Percentiles rank a stretch among this genome's conserved stretches.
phyloP scores from a whole-genome alignment of 2,329 filamentous ascomycete genomes.

The Cladorrhinum sp. region DNA sequence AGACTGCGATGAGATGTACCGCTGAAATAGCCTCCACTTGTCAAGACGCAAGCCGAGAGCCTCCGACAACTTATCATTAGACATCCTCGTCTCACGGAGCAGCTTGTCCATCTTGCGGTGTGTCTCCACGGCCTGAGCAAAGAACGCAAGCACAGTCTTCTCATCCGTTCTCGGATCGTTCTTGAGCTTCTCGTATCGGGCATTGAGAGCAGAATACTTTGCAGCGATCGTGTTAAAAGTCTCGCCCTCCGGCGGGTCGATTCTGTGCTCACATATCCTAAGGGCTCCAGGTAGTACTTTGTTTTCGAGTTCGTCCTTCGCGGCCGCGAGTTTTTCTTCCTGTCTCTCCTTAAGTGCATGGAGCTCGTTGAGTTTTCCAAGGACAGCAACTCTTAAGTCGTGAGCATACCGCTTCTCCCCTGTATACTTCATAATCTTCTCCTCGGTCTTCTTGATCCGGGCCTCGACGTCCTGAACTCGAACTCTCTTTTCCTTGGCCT shows the following conservation, averaged over 20 bases:
- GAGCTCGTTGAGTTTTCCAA: slow-evolving; percentile 8
- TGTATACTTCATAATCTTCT: slow-evolving; percentile 41
- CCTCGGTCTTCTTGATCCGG: slow-evolving; percentile 53
- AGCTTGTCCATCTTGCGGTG: slow-evolving; percentile 43
- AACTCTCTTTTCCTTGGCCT: slow-evolving; percentile 33
- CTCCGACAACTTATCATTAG: slow-evolving; percentile 46
- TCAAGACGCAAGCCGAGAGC: slow-evolving; percentile 67
- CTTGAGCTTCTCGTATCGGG: slow-evolving; percentile 58
- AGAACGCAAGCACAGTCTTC: slow-evolving; percentile 58
- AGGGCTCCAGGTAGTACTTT: background rate
- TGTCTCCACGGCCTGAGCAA: slow-evolving; percentile 37
- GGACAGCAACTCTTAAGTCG: slow-evolving; percentile 39
- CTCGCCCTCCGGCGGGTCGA: slow-evolving; percentile 62
- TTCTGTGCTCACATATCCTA: slow-evolving; percentile 51
- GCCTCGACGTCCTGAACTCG: slow-evolving; percentile 40
- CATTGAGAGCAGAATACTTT: slow-evolving; percentile 53
- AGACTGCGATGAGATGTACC: slow-evolving; percentile 80
- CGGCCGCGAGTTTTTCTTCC: slow-evolving; percentile 41
- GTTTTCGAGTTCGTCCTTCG: slow-evolving; percentile 34
- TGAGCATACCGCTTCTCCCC: slow-evolving; percentile 41
- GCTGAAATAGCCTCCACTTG: slow-evolving; percentile 79
- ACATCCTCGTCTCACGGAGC: slow-evolving; percentile 43
- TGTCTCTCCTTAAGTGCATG: slow-evolving; percentile 46
- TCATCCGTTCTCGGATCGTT: slow-evolving; percentile 60
- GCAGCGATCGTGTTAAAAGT: slow-evolving; percentile 55